Conservation (phyloP, 106 monocot species). For the Alisma plantagoaquatica region DNA sequence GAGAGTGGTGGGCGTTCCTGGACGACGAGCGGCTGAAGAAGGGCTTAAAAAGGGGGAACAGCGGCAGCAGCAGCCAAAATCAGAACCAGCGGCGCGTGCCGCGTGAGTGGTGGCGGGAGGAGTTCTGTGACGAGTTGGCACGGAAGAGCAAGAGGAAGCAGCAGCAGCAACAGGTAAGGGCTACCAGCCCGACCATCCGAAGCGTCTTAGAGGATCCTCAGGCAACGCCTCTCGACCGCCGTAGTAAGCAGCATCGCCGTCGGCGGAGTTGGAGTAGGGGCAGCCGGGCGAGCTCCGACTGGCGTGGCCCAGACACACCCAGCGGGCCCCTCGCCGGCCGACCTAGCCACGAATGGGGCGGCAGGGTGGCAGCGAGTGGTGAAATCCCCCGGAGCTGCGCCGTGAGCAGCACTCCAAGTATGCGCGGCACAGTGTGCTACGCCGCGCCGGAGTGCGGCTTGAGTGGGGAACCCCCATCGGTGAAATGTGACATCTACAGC, state of each 20-base stretch:
- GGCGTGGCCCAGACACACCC: slow-evolving; percentile 29
- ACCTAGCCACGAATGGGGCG: slow-evolving; percentile 52
- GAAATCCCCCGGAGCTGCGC: slow-evolving; percentile 71
- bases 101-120: slow-evolving; percentile 92
- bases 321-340: slow-evolving; percentile 21
- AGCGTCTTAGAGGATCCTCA: too few species aligned
- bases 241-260: too few species aligned
- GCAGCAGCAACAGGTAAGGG: slow-evolving; percentile 17
- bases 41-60: too few species aligned
- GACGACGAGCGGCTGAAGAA: slow-evolving; percentile 34
- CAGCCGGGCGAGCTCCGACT: slow-evolving; percentile 30
- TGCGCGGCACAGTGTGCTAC: slow-evolving; percentile 95
- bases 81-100: slow-evolving; percentile 35
- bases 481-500: slow-evolving; percentile 95
- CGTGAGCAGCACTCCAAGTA: slow-evolving; percentile 92
- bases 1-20: slow-evolving; percentile 57
- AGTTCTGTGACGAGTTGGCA: slow-evolving; percentile 76
- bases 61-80: too few species aligned
- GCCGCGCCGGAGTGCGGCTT: slow-evolving; percentile 79
- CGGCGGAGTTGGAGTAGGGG: slow-evolving; percentile 27
- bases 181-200: too few species aligned
- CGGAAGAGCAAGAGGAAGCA: slow-evolving; percentile 51
- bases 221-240: too few species aligned
- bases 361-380: too few species aligned
- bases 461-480: slow-evolving; percentile 50